These are phyloP conservation scores for Elongisporangium anandrum DNA, from an alignment of 352 stramenopile genomes.

Conservation along the genomic window DNA sequence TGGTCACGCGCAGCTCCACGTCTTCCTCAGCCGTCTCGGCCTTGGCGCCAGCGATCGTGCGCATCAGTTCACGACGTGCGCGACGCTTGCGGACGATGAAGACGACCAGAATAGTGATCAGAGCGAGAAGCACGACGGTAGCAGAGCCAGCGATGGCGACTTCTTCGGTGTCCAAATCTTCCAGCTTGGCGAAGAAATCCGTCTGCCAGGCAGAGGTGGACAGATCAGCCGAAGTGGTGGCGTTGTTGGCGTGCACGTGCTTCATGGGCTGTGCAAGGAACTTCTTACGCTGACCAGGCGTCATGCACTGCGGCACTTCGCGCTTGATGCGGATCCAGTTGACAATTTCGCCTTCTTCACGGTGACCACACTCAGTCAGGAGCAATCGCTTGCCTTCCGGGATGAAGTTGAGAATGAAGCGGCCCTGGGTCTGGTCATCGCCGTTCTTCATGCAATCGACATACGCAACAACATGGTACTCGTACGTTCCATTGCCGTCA, in stretches of 20 bases:
- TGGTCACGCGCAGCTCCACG: conserved; percentile 51
- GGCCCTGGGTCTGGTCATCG: conserved; percentile 67
- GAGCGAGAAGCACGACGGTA: conserved; percentile 52
- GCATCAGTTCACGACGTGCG: conserved; percentile 72
- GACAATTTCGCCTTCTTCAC: conserved; percentile 78
- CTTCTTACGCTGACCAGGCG: conserved; percentile 63
- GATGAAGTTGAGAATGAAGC: conserved; percentile 85
- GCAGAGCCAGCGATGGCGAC: conserved; percentile 61
- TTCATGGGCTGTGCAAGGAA: conserved; percentile 85
- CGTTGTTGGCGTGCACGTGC: conserved; percentile 78
- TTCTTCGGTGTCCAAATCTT: conserved; percentile 59
- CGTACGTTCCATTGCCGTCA: conserved; percentile 59
- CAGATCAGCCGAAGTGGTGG: conserved; percentile 21
- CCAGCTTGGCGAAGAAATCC: conserved; percentile 60
- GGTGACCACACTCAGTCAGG: conserved; percentile 79
- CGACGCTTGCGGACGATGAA: conserved; percentile 78
- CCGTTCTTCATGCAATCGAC: conserved; percentile 82
- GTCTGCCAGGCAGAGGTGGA: conserved; percentile 37
- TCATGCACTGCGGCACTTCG: conserved; percentile 83
- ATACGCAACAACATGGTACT: conserved; percentile 83
- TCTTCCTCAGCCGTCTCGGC: conserved; percentile 70
- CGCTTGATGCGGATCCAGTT: conserved; percentile 86
- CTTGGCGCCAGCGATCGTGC: conserved; percentile 79
- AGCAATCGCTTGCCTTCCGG: conserved; percentile 72
- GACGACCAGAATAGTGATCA: conserved; percentile 63